Evolutionary conservation across 2,329 filamentous ascomycete species (phyloP).

Genomic region (Aaosphaeria pasadenensis): DNA sequence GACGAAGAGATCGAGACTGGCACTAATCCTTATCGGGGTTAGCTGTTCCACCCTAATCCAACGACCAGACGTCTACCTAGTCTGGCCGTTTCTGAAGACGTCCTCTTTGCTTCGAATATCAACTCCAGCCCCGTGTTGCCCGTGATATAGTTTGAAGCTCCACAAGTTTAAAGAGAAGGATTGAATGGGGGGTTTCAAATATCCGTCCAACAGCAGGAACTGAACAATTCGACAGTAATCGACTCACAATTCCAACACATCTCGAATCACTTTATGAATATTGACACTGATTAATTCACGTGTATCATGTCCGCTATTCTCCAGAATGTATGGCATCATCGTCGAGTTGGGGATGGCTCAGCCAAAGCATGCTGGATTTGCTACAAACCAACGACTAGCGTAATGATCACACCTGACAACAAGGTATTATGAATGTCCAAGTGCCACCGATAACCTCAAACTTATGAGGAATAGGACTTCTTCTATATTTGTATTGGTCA

Average conservation of each 20-base stretch:
- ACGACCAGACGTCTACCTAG: too few species aligned
- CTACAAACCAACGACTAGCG: slow-evolving; percentile 82
- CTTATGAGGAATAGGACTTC: slow-evolving; percentile 60
- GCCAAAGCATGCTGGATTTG: slow-evolving; percentile 87
- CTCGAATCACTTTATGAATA: too few species aligned
- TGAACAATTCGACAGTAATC: neutral
- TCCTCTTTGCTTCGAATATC: too few species aligned
- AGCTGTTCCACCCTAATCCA: too few species aligned
- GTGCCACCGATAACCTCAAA: slow-evolving; percentile 1
- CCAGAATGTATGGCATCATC: slow-evolving; percentile 78
- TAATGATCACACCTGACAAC: slow-evolving; percentile 84
- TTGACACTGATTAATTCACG: too few species aligned
- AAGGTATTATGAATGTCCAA: slow-evolving; percentile 58
- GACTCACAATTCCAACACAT: too few species aligned
- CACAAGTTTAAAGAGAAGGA: too few species aligned
- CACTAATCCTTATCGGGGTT: too few species aligned
- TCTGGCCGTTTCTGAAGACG: too few species aligned
- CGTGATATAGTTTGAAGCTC: too few species aligned
- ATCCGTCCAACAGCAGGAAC: neutral
- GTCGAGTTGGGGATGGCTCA: slow-evolving; percentile 80
- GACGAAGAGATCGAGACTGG: too few species aligned
- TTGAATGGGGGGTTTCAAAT: neutral
- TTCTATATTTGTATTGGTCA: slow-evolving; percentile 88
- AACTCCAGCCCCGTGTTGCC: too few species aligned
- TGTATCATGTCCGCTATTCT: slow-evolving; percentile 36